Evolutionary conservation across 768 basidiomycete species (phyloP), one percentile per base, ranked within the genome.

Genomic region (Macrolepiota albuminosa): DNA sequence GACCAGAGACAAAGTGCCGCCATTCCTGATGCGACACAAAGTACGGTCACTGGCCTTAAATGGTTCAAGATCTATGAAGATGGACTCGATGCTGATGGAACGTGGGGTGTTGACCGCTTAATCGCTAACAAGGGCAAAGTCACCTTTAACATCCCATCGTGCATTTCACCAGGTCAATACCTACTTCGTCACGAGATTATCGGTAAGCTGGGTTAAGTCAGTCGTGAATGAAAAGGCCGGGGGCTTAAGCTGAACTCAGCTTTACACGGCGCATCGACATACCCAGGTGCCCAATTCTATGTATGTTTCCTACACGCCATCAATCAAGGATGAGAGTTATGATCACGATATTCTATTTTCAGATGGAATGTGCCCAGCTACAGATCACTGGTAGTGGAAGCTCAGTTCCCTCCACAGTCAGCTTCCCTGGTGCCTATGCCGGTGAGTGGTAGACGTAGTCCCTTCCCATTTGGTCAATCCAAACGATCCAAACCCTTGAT

Each of bases 261-360:
- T 52, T 70, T 82, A 39, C 81, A 79, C 61, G 77, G 68, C 14
- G 81, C 79, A 0, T 57, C 62, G 6, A 72, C 63, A 18, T 83
- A 82, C 64, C 82, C 81, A 40, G 83, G 84, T 40, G 84, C 84
- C 24, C 82, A 84, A 60, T 73, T 85, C 72, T 85, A 84, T 64
- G 82, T 79, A 58, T 56, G 74, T 69, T 40, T 37, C 4, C 16
- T 24, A 9, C 16, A 47, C 54, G 60, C 48, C 13, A 18, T 48
- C 24, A 2, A 37, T 14, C 64, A 45, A 42, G 48, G 48, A 18
- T 16, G n/a, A 42, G 21, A 40, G 47, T 18, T 21, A 29, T 46
- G 5, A 47, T 13, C 13, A 5, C 34, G 13, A 43, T 54, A 40
- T 39, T 11, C 14, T 18, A 9, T 26, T 58, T 5, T 6, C 54